Evolutionary conservation across 169 alveolate genomes (phyloP).

Genomic region (Babesia ovata): DNA sequence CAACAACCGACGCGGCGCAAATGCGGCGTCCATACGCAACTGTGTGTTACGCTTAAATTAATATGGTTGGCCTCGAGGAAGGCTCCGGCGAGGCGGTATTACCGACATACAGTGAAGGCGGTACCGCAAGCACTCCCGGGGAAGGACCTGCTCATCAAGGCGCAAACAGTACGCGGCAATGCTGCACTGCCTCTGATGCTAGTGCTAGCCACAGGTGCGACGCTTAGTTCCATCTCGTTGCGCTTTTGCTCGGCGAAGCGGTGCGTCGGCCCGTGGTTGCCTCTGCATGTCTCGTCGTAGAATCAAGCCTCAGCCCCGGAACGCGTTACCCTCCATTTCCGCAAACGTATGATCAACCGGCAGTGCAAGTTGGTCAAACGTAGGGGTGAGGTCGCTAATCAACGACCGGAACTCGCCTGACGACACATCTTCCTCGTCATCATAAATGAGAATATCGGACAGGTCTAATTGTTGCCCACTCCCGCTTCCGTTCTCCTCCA

Average conservation of each 20-base stretch:
- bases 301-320: no score
- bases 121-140: conserved; percentile 71
- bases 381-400: no score
- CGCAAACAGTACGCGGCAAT: conserved; percentile 78
- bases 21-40: neutral
- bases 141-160: conserved; percentile 68
- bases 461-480: no score
- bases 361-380: no score
- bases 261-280: no score
- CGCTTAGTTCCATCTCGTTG: no score
- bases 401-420: no score
- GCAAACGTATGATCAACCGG: neutral
- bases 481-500: no score
- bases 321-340: no score
- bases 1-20: neutral
- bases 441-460: neutral
- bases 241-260: no score
- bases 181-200: neutral
- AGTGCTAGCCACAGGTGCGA: no score
- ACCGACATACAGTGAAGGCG: conserved; percentile 9
- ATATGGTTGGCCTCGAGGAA: conserved; percentile 31
- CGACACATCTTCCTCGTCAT: neutral
- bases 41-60: neutral
- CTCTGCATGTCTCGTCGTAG: no score
- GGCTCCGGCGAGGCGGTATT: neutral